phyloP scores from a whole-genome alignment of 2,329 filamentous ascomycete species.

The Alternaria incomplexa region DNA sequence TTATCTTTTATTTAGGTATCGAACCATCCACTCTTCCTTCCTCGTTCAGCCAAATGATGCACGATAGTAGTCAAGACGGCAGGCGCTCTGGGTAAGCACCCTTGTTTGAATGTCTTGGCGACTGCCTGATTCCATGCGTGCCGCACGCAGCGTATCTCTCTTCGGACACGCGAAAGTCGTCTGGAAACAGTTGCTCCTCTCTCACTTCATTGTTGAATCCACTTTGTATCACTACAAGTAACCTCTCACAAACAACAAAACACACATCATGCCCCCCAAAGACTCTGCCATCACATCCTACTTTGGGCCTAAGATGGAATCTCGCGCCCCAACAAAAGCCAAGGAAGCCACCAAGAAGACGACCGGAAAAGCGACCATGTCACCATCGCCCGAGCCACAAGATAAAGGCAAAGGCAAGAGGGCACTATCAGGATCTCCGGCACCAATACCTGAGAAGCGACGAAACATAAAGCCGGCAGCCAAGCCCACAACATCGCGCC shows the following conservation, averaged over 20 bases:
- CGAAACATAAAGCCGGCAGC: background rate
- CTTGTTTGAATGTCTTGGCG: background rate
- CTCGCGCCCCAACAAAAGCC: background rate
- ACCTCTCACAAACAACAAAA: background rate
- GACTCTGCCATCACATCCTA: conserved; percentile 5
- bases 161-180: background rate
- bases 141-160: background rate
- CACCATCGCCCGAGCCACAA: background rate
- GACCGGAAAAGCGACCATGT: background rate
- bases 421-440: background rate
- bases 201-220: background rate
- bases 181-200: background rate
- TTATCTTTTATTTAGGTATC: background rate
- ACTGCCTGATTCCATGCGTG: background rate
- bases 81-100: background rate
- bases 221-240: background rate
- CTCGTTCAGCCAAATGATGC: background rate
- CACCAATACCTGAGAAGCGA: background rate
- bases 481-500: background rate
- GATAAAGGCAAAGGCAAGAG: conserved; percentile 4
- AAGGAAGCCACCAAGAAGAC: background rate
- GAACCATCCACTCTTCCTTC: background rate
- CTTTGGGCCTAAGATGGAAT: background rate
- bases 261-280: background rate
- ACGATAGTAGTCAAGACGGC: background rate